phyloP scores from a whole-genome alignment of 176 grass and related monocot species.

The Tillandsia leiboldiana region DNA sequence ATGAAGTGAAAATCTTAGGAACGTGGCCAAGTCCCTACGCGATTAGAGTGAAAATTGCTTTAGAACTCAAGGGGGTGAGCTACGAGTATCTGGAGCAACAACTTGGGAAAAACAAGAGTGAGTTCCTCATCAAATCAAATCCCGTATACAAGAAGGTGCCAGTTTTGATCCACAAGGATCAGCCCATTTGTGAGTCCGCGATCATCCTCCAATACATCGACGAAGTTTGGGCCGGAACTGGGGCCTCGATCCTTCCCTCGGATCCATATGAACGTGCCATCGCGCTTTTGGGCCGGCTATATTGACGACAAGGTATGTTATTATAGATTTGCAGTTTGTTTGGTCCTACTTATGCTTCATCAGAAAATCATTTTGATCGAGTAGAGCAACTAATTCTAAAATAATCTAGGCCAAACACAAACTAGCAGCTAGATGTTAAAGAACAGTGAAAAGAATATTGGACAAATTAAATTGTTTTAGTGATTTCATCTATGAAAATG shows the following conservation, averaged over 20 bases:
- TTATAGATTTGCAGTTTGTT: background rate
- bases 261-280: conserved; percentile 20
- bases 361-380: background rate
- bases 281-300: conserved; percentile 16
- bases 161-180: conserved; percentile 14
- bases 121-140: conserved; percentile 22
- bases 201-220: conserved; percentile 23
- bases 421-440: too few species aligned
- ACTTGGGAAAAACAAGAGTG: conserved; percentile 5
- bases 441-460: too few species aligned
- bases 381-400: background rate
- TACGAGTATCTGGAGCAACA: conserved; percentile 10
- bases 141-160: conserved; percentile 19
- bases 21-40: conserved; percentile 5
- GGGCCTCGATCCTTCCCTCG: background rate
- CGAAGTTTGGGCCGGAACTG: conserved; percentile 11
- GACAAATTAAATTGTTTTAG: too few species aligned
- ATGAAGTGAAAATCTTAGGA: conserved; percentile 8
- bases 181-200: conserved; percentile 13
- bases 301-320: conserved; percentile 15
- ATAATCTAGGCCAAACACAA: too few species aligned
- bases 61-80: conserved; percentile 2
- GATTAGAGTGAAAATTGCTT: conserved; percentile 9
- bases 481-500: too few species aligned
- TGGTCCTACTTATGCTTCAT: background rate